Evolutionary conservation across 2,329 filamentous ascomycete species (phyloP), one percentile per base, ranked within the genome.

Genomic region (Emmonsia crescens): DNA sequence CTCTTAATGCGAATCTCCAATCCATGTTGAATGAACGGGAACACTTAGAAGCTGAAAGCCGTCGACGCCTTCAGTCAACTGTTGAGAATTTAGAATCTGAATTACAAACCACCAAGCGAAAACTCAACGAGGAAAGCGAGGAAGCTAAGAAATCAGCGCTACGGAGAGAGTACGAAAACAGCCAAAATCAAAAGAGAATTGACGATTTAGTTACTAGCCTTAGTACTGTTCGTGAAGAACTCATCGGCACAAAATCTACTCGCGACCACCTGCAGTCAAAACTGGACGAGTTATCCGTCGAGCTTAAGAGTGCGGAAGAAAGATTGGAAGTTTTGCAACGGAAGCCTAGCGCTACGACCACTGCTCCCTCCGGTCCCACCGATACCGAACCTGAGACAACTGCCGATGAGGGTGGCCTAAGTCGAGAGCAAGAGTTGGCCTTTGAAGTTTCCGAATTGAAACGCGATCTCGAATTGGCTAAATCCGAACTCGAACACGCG

Each of bases 11-110:
- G 3, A 91, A 89, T 60, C 84, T 96, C 57, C 93, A 97, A 70
- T 92, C 86, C 19, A 81, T 97, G 40, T 86, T 95, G 66, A 97
- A 96, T 68, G 93, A 99, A 76, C 89, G 91, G 46, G 92, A 96
- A 68, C 83, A 94, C 57, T 80, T 86, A 1, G 92, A 96, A 62
- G 84, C 88, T 0, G 94, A 99, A 73, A 85, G 82, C 27, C 86
- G 89, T 66, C 87, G 93, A 60, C 86, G 92, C 65, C 78, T 96
- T 0, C 90, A 96, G 70, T 77, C 81, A 16, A 89, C 87, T 66
- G 84, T 91, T 29, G 92, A 97, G 66, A 80, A 81, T 14, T 78
- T 97, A 9, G 91, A 96, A 69, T 79, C 84, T 1, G 92, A 99
- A 68, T 76, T 99, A 5, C 83, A 83, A 60, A 83, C 85, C 2